Conservation (phyloP, 2,329 filamentous ascomycete species). For the Orbilia blumenaviensis region DNA sequence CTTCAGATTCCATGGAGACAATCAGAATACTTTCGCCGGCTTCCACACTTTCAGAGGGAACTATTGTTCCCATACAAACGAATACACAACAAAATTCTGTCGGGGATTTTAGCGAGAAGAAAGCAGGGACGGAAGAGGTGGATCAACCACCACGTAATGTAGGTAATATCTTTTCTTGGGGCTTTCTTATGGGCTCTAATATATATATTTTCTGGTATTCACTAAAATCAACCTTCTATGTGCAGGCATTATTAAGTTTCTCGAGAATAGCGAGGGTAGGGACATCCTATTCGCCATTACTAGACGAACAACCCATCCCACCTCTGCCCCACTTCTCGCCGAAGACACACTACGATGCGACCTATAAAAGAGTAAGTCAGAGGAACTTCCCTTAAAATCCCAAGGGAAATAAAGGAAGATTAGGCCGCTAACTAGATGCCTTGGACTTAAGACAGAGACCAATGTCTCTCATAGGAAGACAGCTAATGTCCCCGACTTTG, state of each 20-base stretch:
- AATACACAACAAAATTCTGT: neutral
- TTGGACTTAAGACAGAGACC: neutral
- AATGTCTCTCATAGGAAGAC: constrained; percentile 17
- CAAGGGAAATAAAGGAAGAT: too few species aligned
- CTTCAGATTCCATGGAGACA: constrained; percentile 7
- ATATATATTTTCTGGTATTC: neutral
- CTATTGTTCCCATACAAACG: constrained; percentile 2
- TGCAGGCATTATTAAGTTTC: neutral
- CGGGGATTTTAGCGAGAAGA: constrained; percentile 7
- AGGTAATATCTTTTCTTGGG: neutral
- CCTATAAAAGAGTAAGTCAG: constrained; percentile 22
- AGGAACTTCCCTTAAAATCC: neutral
- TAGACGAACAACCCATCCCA: constrained; percentile 16
- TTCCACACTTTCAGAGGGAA: neutral
- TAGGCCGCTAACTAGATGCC: neutral
- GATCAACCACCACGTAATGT: neutral
- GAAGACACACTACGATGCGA: neutral
- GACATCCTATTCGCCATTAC: constrained; percentile 5
- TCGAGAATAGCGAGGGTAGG: neutral
- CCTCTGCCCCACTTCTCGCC: neutral
- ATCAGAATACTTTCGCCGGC: neutral
- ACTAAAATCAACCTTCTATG: neutral
- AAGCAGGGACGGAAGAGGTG: neutral
- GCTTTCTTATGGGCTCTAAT: too few species aligned
- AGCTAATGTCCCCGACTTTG: constrained; percentile 32